A percentile compares a stretch with the other conserved stretches of the same genome.
Evolutionary conservation across 305 asterid genomes (phyloP).

Genomic region (Solanum hybrid): DNA sequence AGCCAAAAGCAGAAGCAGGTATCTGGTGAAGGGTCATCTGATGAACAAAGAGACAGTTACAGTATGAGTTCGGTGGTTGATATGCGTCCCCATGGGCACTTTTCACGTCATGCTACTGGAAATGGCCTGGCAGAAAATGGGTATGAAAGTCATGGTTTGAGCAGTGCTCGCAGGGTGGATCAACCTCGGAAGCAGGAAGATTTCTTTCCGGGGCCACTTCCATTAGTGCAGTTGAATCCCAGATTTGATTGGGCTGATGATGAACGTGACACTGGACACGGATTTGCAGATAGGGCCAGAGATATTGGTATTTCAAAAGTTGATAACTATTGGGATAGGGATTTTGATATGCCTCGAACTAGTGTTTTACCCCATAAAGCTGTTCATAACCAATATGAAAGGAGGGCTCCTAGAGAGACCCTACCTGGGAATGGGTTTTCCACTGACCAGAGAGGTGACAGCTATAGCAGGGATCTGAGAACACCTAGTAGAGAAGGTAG

Average conservation of each 20-base stretch:
- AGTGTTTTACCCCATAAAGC: slow-evolving; percentile 58
- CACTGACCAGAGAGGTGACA: slow-evolving; percentile 47
- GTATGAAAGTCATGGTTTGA: slow-evolving; percentile 27
- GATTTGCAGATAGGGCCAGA: slow-evolving; percentile 58
- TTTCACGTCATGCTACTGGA: slow-evolving; percentile 26
- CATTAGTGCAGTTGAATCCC: slow-evolving; percentile 68
- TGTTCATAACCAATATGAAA: slow-evolving; percentile 38
- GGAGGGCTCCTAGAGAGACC: slow-evolving; percentile 54
- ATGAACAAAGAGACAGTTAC: slow-evolving; percentile 33
- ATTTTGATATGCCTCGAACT: slow-evolving; percentile 74
- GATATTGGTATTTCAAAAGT: slow-evolving; percentile 48
- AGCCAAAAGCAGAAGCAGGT: slow-evolving; percentile 57
- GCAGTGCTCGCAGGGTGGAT: slow-evolving; percentile 24
- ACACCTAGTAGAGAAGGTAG: slow-evolving; percentile 50
- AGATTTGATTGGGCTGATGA: slow-evolving; percentile 99
- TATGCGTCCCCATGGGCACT: slow-evolving; percentile 34
- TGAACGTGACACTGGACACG: slow-evolving; percentile 92
- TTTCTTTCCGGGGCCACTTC: slow-evolving; percentile 59
- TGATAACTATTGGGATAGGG: slow-evolving; percentile 79
- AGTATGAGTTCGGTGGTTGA: slow-evolving; percentile 41
- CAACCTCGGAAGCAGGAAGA: slow-evolving; percentile 42
- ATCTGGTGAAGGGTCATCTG: slow-evolving; percentile 31
- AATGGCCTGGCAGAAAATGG: slow-evolving; percentile 37
- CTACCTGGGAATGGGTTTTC: slow-evolving; percentile 52
- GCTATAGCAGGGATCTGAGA: slow-evolving; percentile 40